Base-by-base conservation (phyloP, 192 early-diverging fungal species). In the Gryganskiella cystojenkinii region DNA sequence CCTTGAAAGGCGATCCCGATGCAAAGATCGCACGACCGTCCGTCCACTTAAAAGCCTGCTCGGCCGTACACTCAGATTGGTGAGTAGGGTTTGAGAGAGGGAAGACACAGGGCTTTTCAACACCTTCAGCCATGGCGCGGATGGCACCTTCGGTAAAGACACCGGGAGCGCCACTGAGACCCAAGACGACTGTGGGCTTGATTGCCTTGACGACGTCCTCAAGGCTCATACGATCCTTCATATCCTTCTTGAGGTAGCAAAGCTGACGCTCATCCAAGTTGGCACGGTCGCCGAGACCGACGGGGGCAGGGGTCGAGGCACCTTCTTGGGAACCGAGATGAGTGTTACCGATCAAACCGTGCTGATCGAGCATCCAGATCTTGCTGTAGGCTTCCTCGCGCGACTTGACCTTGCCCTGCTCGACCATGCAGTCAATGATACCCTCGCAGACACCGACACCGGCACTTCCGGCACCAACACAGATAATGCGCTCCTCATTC, bases 391-490 rank as follows among this genome's bases (percentile, higher is more conserved):
- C 85, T 46, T 86, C 85, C 53, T 83, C 80, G 24, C 85, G 80
- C 4, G 80, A 64, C 76, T 93, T 90, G 22, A 91, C 80, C 55
- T 95, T 87, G 20, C 82, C 84, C 66, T 93, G 91, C 71, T 92
- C 92, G 25, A 87, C 81, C 53, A 90, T 81, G 52, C 96, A 92
- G 54, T 96, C 94, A 33, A 89, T 83, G 57, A 97, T 88, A 81
- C 95, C 95, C 66, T 90, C 92, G 61, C 95, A 96, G 30, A 99
- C 96, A 64, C 97, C 97, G 50, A 97, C 94, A 51, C 93, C 96
- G 22, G 97, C 97, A 1, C 93, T 94, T 3, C 97, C 97, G 40
- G 97, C 96, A 46, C 96, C 96, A 45, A 94, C 92, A 75, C 97
- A 98, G 51, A 99, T 82, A 56, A 98, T 90, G 61, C 93, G 90